A percentile compares a stretch with the other conserved stretches of the same genome.
Conservation (phyloP, 2,329 filamentous ascomycete genomes). For the Alternaria triticina region DNA sequence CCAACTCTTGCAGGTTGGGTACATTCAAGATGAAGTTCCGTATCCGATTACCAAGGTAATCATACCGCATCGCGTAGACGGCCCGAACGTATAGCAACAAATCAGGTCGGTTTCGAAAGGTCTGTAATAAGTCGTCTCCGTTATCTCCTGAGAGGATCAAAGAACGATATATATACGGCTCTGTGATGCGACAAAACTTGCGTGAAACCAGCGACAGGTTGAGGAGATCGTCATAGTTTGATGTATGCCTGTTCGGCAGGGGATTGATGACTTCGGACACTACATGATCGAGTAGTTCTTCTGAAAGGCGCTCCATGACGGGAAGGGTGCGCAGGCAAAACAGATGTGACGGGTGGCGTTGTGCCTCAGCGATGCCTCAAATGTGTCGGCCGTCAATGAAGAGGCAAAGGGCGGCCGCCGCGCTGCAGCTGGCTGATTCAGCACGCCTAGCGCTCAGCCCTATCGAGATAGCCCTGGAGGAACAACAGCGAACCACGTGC, state of each 20-base stretch:
- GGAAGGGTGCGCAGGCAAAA: not conserved
- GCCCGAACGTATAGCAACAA: not conserved
- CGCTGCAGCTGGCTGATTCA: not conserved
- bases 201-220: conserved; percentile 12
- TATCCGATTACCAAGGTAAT: not conserved
- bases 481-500: not conserved
- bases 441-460: not conserved
- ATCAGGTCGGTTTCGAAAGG: not conserved
- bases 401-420: not conserved
- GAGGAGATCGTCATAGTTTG: conserved; percentile 1
- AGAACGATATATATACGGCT: conserved; percentile 11
- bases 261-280: conserved; percentile 3
- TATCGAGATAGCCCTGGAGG: not conserved
- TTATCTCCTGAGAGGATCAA: not conserved
- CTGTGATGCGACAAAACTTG: conserved; percentile 10
- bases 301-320: conserved; percentile 12
- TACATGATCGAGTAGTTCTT: conserved; percentile 16
- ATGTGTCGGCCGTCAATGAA: not conserved
- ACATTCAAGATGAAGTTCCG: not conserved
- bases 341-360: not conserved
- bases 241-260: not conserved
- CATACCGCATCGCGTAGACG: not conserved
- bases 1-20: conserved; percentile 6
- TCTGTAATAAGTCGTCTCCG: not conserved
- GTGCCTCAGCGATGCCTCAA: not conserved